Base-by-base conservation (phyloP, 768 basidiomycete species). In the Cyathus striatus region DNA sequence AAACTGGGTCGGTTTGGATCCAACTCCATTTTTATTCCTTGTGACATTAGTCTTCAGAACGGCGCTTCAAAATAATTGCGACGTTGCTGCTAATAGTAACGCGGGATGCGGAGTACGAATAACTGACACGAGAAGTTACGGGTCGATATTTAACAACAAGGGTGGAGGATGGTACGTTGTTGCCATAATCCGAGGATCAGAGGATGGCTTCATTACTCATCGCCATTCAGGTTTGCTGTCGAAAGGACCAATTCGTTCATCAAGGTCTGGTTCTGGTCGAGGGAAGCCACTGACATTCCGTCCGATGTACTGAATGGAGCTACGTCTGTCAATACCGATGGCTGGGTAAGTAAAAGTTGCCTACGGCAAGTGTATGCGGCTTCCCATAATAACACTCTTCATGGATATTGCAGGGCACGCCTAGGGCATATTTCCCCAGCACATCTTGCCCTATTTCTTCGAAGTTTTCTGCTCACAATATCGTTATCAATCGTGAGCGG, bases 211-310 rank as follows among this genome's bases (percentile, higher is more conserved):
- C n/a, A n/a, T n/a, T 41, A 25, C 33, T 6, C 17, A 21, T 16
- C 14, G 32, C 26, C 26, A 4, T 17, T 48, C 17, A 83, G 77
- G 75, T 83, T 70, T 57, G 83, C 81, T 1, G 65, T 83, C 53
- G 80, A 84, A 54, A 71, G 82, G 25, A 81, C 81, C 1, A 48
- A 59, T 18, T 52, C 55, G 3, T 76, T 69, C 54, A 78, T 87
- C 55, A 82, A 80, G 47, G 66, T 86, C 37, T 88, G 79, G 77
- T 87, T 84, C 63, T 88, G 82, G 81, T 66, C 79, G 1, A 69
- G 81, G 33, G 62, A 59, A 38, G 68, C 54, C 21, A 51, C 55
- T 12, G 52, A 51, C 25, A 63, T 77, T 20, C 81, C 80, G 1
- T 49, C 57, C 6, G 79, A 76, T 48, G 67, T 81, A 12, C 58